A percentile compares a stretch with the other conserved stretches of the same genome.
These are phyloP conservation scores for Globisporangium nodosum DNA, from an alignment of 352 stramenopile genomes.

Conservation along the genomic window DNA sequence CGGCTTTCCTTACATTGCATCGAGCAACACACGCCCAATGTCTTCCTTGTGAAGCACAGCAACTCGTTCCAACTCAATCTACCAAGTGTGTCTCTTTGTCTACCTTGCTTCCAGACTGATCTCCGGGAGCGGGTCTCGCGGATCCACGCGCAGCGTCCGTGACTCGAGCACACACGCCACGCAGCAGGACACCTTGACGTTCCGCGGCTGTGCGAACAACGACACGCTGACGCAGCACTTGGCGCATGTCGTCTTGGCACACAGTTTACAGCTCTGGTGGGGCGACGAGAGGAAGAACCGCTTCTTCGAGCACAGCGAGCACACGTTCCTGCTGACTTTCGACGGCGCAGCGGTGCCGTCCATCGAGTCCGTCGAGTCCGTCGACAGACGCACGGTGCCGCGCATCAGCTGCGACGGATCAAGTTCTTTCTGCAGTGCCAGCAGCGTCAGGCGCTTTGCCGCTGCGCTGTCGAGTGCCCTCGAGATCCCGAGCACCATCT, in stretches of 20 bases:
- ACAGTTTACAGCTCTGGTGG: not conserved
- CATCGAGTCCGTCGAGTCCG: not conserved
- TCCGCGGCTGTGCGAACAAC: constrained; percentile 27
- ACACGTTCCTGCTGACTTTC: not conserved
- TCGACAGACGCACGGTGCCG: constrained; percentile 2
- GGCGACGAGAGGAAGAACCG: not conserved
- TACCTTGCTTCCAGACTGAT: not conserved
- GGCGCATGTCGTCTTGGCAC: constrained; percentile 20
- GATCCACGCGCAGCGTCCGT: constrained; percentile 30
- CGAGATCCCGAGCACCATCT: constrained; percentile 11
- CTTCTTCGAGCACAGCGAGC: not conserved
- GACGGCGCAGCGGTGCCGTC: not conserved
- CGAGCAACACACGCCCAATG: too few species aligned
- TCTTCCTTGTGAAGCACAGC: not conserved
- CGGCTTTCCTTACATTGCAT: too few species aligned
- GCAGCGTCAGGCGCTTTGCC: constrained; percentile 12
- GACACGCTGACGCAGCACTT: constrained; percentile 47
- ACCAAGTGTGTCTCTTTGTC: not conserved
- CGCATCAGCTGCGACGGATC: not conserved
- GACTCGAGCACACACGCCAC: constrained; percentile 44
- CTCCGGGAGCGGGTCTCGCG: constrained; percentile 29
- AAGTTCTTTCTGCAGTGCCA: constrained; percentile 2
- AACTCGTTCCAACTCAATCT: not conserved
- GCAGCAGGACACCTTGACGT: constrained; percentile 36
- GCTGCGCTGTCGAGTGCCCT: constrained; percentile 12